These are phyloP conservation scores for Centella asiatica DNA, from an alignment of 129 eudicot species.

Conservation along the genomic window DNA sequence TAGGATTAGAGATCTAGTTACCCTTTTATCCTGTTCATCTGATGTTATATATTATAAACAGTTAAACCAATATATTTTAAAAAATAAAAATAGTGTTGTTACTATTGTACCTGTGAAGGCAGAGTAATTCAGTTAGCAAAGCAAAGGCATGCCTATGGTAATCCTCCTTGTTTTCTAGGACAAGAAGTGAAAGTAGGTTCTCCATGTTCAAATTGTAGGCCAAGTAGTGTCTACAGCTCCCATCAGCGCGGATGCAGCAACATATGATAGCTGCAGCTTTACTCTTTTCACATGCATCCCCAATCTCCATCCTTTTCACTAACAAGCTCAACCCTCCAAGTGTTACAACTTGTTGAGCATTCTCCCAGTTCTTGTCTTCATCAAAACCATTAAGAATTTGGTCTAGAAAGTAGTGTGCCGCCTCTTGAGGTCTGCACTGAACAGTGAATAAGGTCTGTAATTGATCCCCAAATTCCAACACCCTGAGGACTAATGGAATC, in stretches of 20 bases:
- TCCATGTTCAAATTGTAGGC: slow-evolving; percentile 49
- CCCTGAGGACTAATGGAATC: slow-evolving; percentile 68
- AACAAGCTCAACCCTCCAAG: slow-evolving; percentile 63
- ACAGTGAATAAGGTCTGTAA: slow-evolving; percentile 48
- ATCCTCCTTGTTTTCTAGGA: slow-evolving; percentile 22
- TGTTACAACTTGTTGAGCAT: slow-evolving; percentile 46
- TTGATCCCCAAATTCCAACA: slow-evolving; percentile 74
- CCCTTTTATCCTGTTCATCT: background rate
- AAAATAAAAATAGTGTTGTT: no score
- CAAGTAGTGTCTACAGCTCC: slow-evolving; percentile 63
- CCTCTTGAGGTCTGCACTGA: slow-evolving; percentile 51
- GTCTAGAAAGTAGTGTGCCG: slow-evolving; percentile 65
- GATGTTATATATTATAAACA: no score
- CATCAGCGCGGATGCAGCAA: slow-evolving; percentile 52
- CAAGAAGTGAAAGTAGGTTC: slow-evolving; percentile 37
- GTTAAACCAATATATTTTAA: background rate
- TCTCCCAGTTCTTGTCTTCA: slow-evolving; percentile 51
- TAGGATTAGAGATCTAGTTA: background rate
- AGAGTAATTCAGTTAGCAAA: slow-evolving; percentile 50
- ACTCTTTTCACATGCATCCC: slow-evolving; percentile 45
- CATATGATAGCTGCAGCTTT: slow-evolving; percentile 38
- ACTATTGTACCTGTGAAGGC: slow-evolving; percentile 46
- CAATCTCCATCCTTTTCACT: slow-evolving; percentile 46
- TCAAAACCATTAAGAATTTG: slow-evolving; percentile 55
- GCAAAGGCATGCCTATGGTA: slow-evolving; percentile 28